Evolutionary conservation across 345 rosid genomes (phyloP), one percentile per base, ranked within the genome.

Genomic region (Laguncularia racemosa): DNA sequence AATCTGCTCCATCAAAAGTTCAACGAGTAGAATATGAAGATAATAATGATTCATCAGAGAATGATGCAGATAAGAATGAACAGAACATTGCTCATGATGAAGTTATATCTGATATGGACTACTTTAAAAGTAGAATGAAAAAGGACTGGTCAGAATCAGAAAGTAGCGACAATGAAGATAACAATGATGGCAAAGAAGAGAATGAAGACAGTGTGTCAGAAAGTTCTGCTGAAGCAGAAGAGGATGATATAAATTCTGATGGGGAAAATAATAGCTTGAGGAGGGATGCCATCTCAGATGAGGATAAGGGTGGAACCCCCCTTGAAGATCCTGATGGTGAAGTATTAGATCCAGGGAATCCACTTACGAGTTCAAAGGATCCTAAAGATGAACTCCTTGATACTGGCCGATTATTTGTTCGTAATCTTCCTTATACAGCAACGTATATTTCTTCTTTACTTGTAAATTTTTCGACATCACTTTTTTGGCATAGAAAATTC

Each of bases 101-200:
- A 66, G 79, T 69, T 15, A 63, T 81, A 63, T 85, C 95, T 46
- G 96, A 89, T 76, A 71, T 76, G 79, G 99, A 92, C 57, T 92
- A 92, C 60, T 84, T 92, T 67, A 89, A 83, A 77, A 92, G 99
- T 73, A 89, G 83, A 69, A 67, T 89, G 44, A 84, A 82, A 77
- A 81, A 79, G 73, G 78, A 78, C 44, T 76, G 87, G 81, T 81
- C 84, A 2, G 95, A 82, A 73, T 84, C 96, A 28, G 97, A 80
- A 48, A 77, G 79, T 59, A 78, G 71, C 51, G 70, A 67, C 18
- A 70, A 58, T 55, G 67, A 64, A 14, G 63, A 46, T 66, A 69
- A 56, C 16, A 71, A 61, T 52, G 67, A 55, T 56, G 67, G 47
- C 14, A 62, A 50, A 44, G 67, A 48, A 10, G 47, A 50, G 15